These are phyloP conservation scores for Novymonas esmeraldas DNA, from an alignment of 208 protist species.

Conservation along the genomic window DNA sequence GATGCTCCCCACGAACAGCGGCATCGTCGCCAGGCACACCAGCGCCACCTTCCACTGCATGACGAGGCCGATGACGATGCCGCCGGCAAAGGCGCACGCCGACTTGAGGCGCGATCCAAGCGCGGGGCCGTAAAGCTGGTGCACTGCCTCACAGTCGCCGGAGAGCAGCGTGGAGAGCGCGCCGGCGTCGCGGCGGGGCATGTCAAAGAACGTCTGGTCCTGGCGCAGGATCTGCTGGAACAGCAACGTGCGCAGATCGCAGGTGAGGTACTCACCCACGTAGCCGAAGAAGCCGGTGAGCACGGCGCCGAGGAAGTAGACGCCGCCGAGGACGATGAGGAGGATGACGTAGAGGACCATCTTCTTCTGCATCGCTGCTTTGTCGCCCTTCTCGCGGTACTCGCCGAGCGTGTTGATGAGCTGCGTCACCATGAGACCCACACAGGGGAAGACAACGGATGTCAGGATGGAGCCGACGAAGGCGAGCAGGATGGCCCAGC, in stretches of 20 bases:
- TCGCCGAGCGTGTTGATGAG: constrained; percentile 49
- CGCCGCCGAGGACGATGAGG: constrained; percentile 49
- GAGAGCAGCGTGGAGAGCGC: constrained; percentile 65
- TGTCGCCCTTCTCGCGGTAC: constrained; percentile 39
- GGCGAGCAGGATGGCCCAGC: constrained; percentile 50
- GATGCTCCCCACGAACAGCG: constrained; percentile 44
- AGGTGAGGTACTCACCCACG: constrained; percentile 76
- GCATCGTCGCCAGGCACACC: constrained; percentile 59
- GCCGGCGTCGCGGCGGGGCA: constrained; percentile 67
- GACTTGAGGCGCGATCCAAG: constrained; percentile 65
- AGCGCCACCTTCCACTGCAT: constrained; percentile 80
- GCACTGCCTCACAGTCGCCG: constrained; percentile 81
- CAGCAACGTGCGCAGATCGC: constrained; percentile 55
- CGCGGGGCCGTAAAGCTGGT: constrained; percentile 75
- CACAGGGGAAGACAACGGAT: constrained; percentile 37
- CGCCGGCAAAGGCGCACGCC: constrained; percentile 46
- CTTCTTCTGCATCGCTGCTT: constrained; percentile 23
- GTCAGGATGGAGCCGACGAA: constrained; percentile 59
- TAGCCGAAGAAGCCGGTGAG: constrained; percentile 76
- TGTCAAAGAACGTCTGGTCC: constrained; percentile 89
- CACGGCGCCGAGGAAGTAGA: constrained; percentile 40
- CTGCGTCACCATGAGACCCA: constrained; percentile 49
- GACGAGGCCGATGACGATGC: constrained; percentile 60
- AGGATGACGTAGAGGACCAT: constrained; percentile 49
- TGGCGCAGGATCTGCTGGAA: constrained; percentile 78